Evolutionary conservation across 805 yeast genomes (phyloP).

Genomic region (Brettanomyces naardenensis): DNA sequence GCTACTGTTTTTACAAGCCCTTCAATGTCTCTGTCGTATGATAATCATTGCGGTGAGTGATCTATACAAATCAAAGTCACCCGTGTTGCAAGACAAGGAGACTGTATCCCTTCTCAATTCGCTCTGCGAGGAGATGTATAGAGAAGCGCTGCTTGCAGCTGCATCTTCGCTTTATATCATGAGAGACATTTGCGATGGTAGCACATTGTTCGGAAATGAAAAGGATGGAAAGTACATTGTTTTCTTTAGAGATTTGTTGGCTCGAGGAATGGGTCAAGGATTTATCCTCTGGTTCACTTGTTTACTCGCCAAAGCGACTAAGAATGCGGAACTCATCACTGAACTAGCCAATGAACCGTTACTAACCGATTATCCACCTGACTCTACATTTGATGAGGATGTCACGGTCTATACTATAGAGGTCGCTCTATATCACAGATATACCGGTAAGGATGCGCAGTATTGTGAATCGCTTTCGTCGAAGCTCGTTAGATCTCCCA

Average conservation of each 20-base stretch:
- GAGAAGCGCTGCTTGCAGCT: neutral
- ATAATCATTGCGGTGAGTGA: neutral
- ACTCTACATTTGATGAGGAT: neutral
- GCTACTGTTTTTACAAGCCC: neutral
- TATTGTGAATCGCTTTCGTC: neutral
- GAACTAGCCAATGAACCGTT: neutral
- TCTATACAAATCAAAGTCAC: neutral
- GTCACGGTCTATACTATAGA: neutral
- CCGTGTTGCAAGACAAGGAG: neutral
- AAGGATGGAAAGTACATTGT: neutral
- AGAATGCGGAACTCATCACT: neutral
- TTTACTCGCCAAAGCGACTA: neutral
- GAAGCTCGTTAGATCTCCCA: neutral
- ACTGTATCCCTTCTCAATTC: neutral
- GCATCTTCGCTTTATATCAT: neutral
- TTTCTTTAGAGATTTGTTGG: slow-evolving; percentile 1
- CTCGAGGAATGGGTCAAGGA: neutral
- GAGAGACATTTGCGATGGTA: neutral
- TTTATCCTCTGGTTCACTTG: neutral
- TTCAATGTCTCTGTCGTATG: neutral
- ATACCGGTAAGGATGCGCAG: neutral
- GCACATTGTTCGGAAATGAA: slow-evolving; percentile 1
- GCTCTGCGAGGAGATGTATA: neutral
- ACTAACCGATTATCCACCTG: neutral
- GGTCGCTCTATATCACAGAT: neutral